A percentile compares a stretch with the other conserved stretches of the same genome.
phyloP scores from a whole-genome alignment of 768 basidiomycete species.

The Collybiopsis luxurians region DNA sequence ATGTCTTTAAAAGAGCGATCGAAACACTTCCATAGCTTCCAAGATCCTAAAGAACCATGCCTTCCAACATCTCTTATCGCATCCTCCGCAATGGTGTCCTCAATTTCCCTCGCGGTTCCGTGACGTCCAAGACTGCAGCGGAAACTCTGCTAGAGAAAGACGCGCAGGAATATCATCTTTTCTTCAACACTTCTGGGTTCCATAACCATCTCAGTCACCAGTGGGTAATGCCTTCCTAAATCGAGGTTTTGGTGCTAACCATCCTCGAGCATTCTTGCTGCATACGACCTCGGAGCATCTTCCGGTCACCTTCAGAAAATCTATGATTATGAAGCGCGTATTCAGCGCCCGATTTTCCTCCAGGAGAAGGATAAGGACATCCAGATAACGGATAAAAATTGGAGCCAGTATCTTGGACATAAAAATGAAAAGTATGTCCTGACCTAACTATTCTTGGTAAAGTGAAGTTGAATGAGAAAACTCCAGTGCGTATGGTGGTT shows the following conservation, averaged over 20 bases:
- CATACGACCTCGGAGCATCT: constrained; percentile 55
- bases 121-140: constrained; percentile 35
- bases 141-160: constrained; percentile 49
- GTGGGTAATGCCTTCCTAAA: constrained; percentile 40
- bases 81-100: constrained; percentile 33
- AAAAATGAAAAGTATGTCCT: constrained; percentile 39
- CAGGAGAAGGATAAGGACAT: constrained; percentile 32
- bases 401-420: constrained; percentile 48
- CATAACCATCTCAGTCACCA: constrained; percentile 64
- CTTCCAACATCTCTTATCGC: constrained; percentile 1
- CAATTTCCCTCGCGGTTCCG: constrained; percentile 44
- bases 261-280: constrained; percentile 44
- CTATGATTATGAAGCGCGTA: constrained; percentile 37
- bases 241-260: neutral
- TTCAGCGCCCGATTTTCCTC: constrained; percentile 37
- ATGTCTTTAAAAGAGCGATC: too few relatives aligned
- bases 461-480: neutral
- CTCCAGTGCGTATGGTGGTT: constrained; percentile 35
- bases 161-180: constrained; percentile 49
- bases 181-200: constrained; percentile 39
- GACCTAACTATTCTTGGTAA: neutral
- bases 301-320: constrained; percentile 44
- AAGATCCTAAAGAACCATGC: too few relatives aligned
- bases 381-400: constrained; percentile 41
- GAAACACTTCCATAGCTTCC: too few relatives aligned